Evolutionary conservation across 116 monocot genomes (phyloP), one percentile per base, ranked within the genome.

Genomic region (Iris pallida): DNA sequence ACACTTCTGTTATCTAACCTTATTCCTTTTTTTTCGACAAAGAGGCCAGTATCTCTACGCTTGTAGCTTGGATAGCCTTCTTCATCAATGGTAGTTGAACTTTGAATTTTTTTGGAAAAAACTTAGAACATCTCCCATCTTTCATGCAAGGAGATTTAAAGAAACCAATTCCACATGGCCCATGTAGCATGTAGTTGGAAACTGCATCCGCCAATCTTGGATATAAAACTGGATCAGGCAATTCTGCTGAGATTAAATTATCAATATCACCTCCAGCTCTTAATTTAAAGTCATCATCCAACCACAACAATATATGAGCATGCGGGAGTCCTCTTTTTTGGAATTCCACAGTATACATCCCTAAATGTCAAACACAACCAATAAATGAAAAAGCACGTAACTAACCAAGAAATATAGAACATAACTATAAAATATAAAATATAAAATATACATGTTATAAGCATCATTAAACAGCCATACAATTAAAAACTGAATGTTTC

Each of bases 1-100:
- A 72, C 72, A 53, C 19, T 54, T 53, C 55, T 10, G n/a, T 72
- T 72, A 55, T 72, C 66, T 9, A 74, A 0, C 0, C 48, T 20
- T 0, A 58, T 11, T 15, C 74, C 59, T 46, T 47, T 57, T 20
- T 73, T 73, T 0, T 3, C 16, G 11, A n/a, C 11, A n/a, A 11
- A n/a, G 8, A 19, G 5, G 0, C 7, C 16, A 44, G 48, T 44
- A 44, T 73, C 15, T 15, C 64, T 40, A 2, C 73, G 7, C 20
- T 9, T 55, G 11, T 73, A 65, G 13, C 7, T 15, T 7, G 45
- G 42, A 45, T 6, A 54, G 0, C 73, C 64, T 43, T 55, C 45
- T 6, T 63, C 55, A 42, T 43, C 53, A 9, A 56, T 44, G 0
- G 8, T 9, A 3, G 73, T 73, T 4, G 42, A 6, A 3, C 53